phyloP scores from a whole-genome alignment of 768 basidiomycete genomes.

The Leccinum disarticulatum region DNA sequence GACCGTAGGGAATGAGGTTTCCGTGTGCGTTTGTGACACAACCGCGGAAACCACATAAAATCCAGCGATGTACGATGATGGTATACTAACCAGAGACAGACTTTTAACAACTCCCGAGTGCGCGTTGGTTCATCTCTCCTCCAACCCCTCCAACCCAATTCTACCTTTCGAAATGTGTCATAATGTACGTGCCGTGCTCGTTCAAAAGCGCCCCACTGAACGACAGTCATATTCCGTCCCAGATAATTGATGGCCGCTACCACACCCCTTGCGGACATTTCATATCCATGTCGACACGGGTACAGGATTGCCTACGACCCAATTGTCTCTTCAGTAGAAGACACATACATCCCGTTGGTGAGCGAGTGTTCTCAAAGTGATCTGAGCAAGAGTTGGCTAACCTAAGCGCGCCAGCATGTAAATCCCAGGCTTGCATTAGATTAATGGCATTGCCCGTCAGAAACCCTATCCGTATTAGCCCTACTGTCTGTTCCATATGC shows the following conservation, averaged over 20 bases:
- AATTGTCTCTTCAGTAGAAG: slow-evolving; percentile 73
- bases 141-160: slow-evolving; percentile 13
- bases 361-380: slow-evolving; percentile 7
- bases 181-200: slow-evolving; percentile 50
- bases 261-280: slow-evolving; percentile 73
- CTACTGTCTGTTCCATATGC: slow-evolving; percentile 43
- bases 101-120: slow-evolving; percentile 21
- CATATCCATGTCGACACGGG: slow-evolving; percentile 64
- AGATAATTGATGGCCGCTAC: slow-evolving; percentile 79
- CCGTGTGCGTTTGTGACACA: slow-evolving; percentile 39
- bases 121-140: slow-evolving; percentile 14
- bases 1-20: slow-evolving; percentile 38
- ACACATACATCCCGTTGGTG: slow-evolving; percentile 58
- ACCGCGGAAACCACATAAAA: slow-evolving; percentile 32
- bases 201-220: slow-evolving; percentile 1
- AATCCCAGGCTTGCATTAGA: slow-evolving; percentile 53
- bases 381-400: slow-evolving; percentile 11
- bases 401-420: slow-evolving; percentile 44
- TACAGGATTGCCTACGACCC: slow-evolving; percentile 61
- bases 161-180: slow-evolving; percentile 56
- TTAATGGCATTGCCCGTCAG: slow-evolving; percentile 67
- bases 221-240: slow-evolving; percentile 1
- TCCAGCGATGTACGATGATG: slow-evolving; percentile 15
- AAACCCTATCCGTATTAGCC: slow-evolving; percentile 72
- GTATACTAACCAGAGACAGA: slow-evolving; percentile 13